Base-by-base conservation (phyloP, 805 yeast genomes). In the Suhomyces tanzawaensis region DNA sequence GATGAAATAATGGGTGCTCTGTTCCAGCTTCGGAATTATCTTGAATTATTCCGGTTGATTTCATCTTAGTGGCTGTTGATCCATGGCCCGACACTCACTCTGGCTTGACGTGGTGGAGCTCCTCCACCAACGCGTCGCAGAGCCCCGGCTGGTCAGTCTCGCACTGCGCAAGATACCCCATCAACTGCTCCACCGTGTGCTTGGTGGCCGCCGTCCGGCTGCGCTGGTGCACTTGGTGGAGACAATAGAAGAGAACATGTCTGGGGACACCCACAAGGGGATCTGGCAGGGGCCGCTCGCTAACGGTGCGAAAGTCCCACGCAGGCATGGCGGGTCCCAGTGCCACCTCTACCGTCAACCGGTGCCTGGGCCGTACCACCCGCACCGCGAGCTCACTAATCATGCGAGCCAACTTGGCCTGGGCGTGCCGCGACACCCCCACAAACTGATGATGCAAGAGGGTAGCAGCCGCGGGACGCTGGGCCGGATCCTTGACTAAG, bases 121-220 rank as follows among this genome's bases (percentile, higher is more conserved):
- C 91, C 55, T 84, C 87, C 7, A 81, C 62, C 7, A 85, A 67
- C 0, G 86, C 87, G 40, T 76, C 81, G 33, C 79, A 62, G 30
- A 85, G 65, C 0, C 93, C 93, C 1, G 85, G 82, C 40, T 76
- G 77, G 15, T 58, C 53, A 16, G 49, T 41, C 48, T 85, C 89
- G 22, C 72, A 69, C 3, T 53, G 55, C 2, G 60, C 53, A 26
- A 84, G 58, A 8, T 58, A 58, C 4, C 59, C 50, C 25, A 66
- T 62, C 34, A 84, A 54, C 3, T 56, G 45, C 26, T 64, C 53
- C 19, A 82, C 83, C 4, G 71, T 59, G 2, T 45, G 41, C 33
- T 65, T 71, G 0, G 87, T 77, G 17, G 60, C 67, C 8, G 58
- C 62, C n/a, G 72, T 64, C 26, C 66, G 66, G 3, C 86, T 82